Evolutionary conservation across 2,329 filamentous ascomycete species (phyloP), one percentile per base, ranked within the genome.

Genomic region (Stemphylium vesicarium): DNA sequence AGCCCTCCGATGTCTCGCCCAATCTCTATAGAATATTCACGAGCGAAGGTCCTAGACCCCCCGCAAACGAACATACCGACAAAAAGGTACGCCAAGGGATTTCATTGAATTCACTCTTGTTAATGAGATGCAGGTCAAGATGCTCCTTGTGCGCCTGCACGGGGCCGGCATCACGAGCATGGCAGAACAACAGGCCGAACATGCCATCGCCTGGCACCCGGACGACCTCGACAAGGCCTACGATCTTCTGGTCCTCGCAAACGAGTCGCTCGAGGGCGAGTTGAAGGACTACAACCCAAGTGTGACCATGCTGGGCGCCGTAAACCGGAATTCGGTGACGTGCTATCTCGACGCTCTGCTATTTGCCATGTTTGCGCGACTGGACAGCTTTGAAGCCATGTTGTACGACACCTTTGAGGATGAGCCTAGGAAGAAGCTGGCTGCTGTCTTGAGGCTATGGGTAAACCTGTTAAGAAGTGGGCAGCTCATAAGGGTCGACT

Each of bases 381-480:
- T 97, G 33, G 89, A 92, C 63, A 93, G 90, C 60, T 99, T 96
- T 73, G 94, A 98, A 75, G 91, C 90, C 43, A 96, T 98, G 82
- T 81, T 97, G 31, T 93, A 91, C 73, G 89, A 88, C 53, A 86
- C 88, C 7, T 91, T 91, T 58, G 83, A 87, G 22, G 90, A 95
- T 57, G 86, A 91, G 59, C 80, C 83, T 20, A 85, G 88, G 59
- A 87, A 85, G 64, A 90, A 87, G 64, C 80, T 99, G 48, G 88
- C 88, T n/a, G 87, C 87, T 9, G 76, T 96, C 18, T 75, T 98
- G 44, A 85, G 94, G 48, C 79, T 98, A 42, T 99, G 94, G 91
- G 93, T 98, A 40, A 98, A 98, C 69, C 84, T 97, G 82, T 76
- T 98, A 59, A 85, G 95, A 60, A 88, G 87, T 6, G 95, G 95